Percentiles rank a stretch among this genome's conserved stretches.
phyloP scores from a whole-genome alignment of 345 rosid species.

The Syzygium grande region DNA sequence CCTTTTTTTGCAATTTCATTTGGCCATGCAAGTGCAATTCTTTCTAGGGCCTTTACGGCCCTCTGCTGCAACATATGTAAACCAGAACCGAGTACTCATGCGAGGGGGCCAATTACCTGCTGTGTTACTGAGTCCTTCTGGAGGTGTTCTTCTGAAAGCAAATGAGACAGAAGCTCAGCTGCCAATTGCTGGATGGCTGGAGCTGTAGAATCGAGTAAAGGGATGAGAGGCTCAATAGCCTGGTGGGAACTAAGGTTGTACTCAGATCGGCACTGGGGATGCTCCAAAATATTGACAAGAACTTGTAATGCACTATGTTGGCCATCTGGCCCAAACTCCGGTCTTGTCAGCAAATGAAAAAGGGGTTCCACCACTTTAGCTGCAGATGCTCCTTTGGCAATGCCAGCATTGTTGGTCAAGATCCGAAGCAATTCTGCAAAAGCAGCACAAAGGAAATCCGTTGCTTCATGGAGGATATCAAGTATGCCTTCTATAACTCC shows the following conservation, averaged over 20 bases:
- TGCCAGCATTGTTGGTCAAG: conserved; percentile 89
- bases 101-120: conserved; percentile 77
- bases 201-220: conserved; percentile 86
- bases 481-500: conserved; percentile 89
- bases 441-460: conserved; percentile 90
- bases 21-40: conserved; percentile 86
- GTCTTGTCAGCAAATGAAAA: conserved; percentile 58
- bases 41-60: conserved; percentile 94
- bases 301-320: conserved; percentile 95
- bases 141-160: conserved; percentile 79
- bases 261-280: conserved; percentile 92
- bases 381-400: conserved; percentile 92
- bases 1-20: conserved; percentile 97
- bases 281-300: conserved; percentile 89
- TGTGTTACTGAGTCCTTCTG: conserved; percentile 82
- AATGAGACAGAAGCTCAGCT: conserved; percentile 96
- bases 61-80: conserved; percentile 91
- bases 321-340: conserved; percentile 90
- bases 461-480: conserved; percentile 89
- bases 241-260: conserved; percentile 68
- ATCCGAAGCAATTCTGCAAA: conserved; percentile 90
- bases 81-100: conserved; percentile 83
- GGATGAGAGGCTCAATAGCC: conserved; percentile 89
- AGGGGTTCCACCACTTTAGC: conserved; percentile 95
- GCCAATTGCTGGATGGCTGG: conserved; percentile 96